phyloP scores from a whole-genome alignment of 202 grass and related monocot species.

The Panicum virgatum region DNA sequence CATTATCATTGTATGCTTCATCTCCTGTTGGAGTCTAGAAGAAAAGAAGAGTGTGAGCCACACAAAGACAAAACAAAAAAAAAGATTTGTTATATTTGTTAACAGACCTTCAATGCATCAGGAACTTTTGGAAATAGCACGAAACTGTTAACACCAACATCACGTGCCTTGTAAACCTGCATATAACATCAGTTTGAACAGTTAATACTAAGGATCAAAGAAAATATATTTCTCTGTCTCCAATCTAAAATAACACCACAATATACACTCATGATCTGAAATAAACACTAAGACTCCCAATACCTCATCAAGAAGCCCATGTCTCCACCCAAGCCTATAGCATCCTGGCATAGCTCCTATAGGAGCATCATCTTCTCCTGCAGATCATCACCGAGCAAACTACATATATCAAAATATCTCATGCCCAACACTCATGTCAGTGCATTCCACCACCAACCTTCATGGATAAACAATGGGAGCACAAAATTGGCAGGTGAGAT shows the following conservation, averaged over 20 bases:
- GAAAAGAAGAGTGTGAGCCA: constrained; percentile 25
- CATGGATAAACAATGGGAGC: constrained; percentile 92
- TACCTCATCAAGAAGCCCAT: constrained; percentile 95
- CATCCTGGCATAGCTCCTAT: constrained; percentile 99
- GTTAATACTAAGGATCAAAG: neutral
- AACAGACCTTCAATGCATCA: constrained; percentile 91
- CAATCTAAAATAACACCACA: neutral
- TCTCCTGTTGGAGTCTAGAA: constrained; percentile 72
- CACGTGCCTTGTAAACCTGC: constrained; percentile 90
- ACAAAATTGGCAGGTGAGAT: constrained; percentile 83
- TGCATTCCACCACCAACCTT: constrained; percentile 61
- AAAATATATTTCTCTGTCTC: neutral
- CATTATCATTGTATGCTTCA: constrained; percentile 95
- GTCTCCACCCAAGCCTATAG: constrained; percentile 92
- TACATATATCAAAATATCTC: neutral
- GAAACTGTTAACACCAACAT: constrained; percentile 96
- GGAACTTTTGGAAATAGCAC: constrained; percentile 98
- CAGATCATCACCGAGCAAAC: neutral
- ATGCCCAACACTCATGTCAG: neutral
- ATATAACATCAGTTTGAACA: constrained; percentile 35
- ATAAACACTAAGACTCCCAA: neutral
- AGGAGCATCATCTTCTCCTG: constrained; percentile 86
- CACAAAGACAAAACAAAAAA: constrained; percentile 11
- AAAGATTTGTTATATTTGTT: neutral
- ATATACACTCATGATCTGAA: neutral